These are phyloP conservation scores for Mycena citricolor DNA, from an alignment of 1,284 basidiomycete genomes.

Conservation along the genomic window DNA sequence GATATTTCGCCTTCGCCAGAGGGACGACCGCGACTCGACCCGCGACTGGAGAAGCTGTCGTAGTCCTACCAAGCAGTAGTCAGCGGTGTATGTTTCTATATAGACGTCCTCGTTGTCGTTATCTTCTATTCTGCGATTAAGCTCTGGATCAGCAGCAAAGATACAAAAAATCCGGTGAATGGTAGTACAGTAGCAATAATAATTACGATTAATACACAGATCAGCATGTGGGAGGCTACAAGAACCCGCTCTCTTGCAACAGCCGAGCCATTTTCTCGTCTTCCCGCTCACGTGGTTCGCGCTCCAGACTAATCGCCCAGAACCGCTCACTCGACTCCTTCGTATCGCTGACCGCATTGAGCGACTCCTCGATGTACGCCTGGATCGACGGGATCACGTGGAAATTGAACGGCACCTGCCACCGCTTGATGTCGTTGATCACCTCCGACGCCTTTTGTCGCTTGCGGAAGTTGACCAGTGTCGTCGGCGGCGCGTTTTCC, in stretches of 20 bases:
- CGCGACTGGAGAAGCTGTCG: constrained; percentile 2
- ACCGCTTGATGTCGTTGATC: constrained; percentile 94
- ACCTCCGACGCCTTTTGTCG: constrained; percentile 92
- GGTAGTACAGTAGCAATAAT: constrained; percentile 4
- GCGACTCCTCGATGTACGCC: constrained; percentile 75
- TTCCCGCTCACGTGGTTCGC: constrained; percentile 92
- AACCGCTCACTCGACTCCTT: constrained; percentile 68
- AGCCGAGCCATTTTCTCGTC: constrained; percentile 91
- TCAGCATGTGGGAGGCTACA: constrained; percentile 36
- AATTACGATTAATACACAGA: constrained; percentile 21
- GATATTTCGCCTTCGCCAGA: constrained; percentile 25
- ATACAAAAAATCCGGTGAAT: constrained; percentile 2
- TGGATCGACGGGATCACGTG: constrained; percentile 68
- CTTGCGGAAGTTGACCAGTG: constrained; percentile 94
- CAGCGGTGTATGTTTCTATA: background rate
- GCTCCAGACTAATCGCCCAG: constrained; percentile 82
- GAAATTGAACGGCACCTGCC: constrained; percentile 93
- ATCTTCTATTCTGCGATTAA: background rate
- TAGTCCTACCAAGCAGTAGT: background rate
- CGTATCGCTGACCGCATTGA: constrained; percentile 68
- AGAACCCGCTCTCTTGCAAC: constrained; percentile 86
- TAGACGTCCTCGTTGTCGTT: constrained; percentile 2
- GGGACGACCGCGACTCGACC: constrained; percentile 5
- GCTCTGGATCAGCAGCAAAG: background rate
- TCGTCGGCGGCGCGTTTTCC: constrained; percentile 2